A percentile compares a stretch with the other conserved stretches of the same genome.
phyloP scores from a whole-genome alignment of 345 rosid species.

The Eutrema japonicum region DNA sequence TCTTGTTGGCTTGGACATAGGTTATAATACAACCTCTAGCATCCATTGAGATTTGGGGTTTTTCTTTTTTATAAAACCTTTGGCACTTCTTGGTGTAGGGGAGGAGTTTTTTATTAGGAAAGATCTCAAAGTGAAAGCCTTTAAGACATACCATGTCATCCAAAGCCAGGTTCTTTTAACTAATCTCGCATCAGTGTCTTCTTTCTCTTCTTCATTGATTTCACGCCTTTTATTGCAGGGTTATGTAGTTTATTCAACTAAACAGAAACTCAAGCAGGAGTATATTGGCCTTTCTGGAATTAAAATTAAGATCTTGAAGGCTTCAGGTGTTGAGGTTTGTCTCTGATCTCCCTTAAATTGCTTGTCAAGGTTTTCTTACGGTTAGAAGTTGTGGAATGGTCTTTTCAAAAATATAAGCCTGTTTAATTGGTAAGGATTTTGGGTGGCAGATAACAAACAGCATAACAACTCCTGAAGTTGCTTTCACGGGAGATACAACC shows the following conservation, averaged over 20 bases:
- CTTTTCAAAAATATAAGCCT: conserved; percentile 1
- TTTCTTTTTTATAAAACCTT: neutral
- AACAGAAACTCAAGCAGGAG: conserved; percentile 78
- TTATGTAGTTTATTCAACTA: conserved; percentile 76
- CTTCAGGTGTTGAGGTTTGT: conserved; percentile 82
- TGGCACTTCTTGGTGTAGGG: conserved; percentile 56
- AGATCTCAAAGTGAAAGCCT: conserved; percentile 91
- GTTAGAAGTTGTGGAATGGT: neutral
- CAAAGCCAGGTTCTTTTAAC: conserved; percentile 72
- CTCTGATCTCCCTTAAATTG: conserved; percentile 18
- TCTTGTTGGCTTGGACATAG: conserved; percentile 83
- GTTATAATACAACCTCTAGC: conserved; percentile 44
- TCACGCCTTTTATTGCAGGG: conserved; percentile 56
- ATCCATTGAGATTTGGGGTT: conserved; percentile 11
- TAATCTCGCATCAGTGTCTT: neutral
- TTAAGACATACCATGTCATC: conserved; percentile 86
- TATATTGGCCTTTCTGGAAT: conserved; percentile 68
- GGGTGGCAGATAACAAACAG: conserved; percentile 74
- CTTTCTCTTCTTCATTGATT: neutral
- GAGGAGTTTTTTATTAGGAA: conserved; percentile 76
- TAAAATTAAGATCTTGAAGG: conserved; percentile 81
- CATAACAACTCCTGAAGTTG: conserved; percentile 70
- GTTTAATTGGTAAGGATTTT: conserved; percentile 27
- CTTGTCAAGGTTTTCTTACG: neutral
- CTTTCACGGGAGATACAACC: conserved; percentile 95